Percentiles rank a stretch among this genome's conserved stretches.
Conservation (phyloP, 768 basidiomycete species). For the Phaffia tasmanica region DNA sequence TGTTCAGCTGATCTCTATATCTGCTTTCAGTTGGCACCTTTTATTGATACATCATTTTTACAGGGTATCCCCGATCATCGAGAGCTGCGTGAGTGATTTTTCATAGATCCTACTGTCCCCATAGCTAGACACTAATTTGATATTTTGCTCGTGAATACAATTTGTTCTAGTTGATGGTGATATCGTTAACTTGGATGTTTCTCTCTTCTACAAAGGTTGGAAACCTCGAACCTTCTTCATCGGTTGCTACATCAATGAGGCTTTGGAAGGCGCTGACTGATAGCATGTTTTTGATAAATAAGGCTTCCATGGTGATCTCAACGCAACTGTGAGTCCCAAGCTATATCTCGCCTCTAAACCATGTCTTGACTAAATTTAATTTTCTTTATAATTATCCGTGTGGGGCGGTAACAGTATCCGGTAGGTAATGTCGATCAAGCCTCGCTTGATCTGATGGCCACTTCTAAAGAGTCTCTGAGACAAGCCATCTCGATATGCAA, state of each 20-base stretch:
- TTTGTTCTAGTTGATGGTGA: slow-evolving; percentile 67
- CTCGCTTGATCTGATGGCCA: slow-evolving; percentile 65
- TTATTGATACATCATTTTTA: neutral
- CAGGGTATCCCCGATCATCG: slow-evolving; percentile 73
- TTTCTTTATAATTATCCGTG: neutral
- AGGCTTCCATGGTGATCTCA: slow-evolving; percentile 77
- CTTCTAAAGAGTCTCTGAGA: slow-evolving; percentile 71
- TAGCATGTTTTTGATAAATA: slow-evolving; percentile 15
- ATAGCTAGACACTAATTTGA: neutral
- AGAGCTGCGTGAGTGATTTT: slow-evolving; percentile 23
- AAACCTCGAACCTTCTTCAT: neutral
- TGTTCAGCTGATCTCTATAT: slow-evolving; percentile 14
- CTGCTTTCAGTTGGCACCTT: neutral
- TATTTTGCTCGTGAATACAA: slow-evolving; percentile 41
- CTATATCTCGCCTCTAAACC: neutral
- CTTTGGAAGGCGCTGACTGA: neutral
- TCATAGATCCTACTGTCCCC: neutral
- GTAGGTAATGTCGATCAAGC: slow-evolving; percentile 52
- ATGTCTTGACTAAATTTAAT: slow-evolving; percentile 1
- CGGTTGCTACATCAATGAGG: neutral
- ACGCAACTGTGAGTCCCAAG: slow-evolving; percentile 28
- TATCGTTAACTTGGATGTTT: slow-evolving; percentile 73
- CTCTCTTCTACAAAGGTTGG: slow-evolving; percentile 35
- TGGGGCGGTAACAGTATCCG: slow-evolving; percentile 59
- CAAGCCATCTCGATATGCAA: slow-evolving; percentile 86